Evolutionary conservation across 2,329 filamentous ascomycete genomes (phyloP), one percentile per base, ranked within the genome.

Genomic region (Aspergillus aculeatus): DNA sequence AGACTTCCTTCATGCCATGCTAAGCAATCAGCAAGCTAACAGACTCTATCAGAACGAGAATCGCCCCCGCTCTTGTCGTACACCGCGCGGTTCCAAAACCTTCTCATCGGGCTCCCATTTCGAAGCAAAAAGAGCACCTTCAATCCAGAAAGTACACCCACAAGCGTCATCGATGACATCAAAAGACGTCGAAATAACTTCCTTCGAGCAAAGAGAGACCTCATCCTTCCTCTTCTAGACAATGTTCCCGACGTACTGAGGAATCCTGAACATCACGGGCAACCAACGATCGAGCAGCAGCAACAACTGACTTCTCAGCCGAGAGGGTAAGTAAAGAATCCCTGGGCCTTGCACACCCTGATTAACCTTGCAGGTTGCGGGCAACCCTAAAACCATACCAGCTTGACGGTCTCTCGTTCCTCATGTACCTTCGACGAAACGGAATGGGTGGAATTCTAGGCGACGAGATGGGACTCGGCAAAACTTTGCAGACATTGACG

Each of bases 311-410:
- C 38, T 3, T 16, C 2, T 9, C 38, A 44, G 16, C 38, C 38
- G 5, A 10, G 3, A 44, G 53, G 47, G 58, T 62, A 35, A 56
- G 44, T 53, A 5, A 55, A 38, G 54, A 1, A 1, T 38, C 24
- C 3, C 1, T 24, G 23, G 56, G 48, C 14, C 48, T 86, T 12
- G 32, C 12, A 35, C 32, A 29, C 2, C 3, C 5, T 29, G 7
- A 9, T 44, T 44, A 16, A 35, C 32, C 14, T 16, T 16, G 14
- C 16, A 44, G 38, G 38, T 44, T 44, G 38, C 80, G 68, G 1
- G 83, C 83, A 0, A 76, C 66, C 0, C 80, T 84, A 71, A 84
- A 83, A 64, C 76, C 80, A 3, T 82, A 84, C 50, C 82, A 83
- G 60, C 66, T 83, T 0, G 76, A 79, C 3, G 82, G 81, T 1